phyloP scores from a whole-genome alignment of 2,329 filamentous ascomycete genomes.

The Dactylellina cionopaga region DNA sequence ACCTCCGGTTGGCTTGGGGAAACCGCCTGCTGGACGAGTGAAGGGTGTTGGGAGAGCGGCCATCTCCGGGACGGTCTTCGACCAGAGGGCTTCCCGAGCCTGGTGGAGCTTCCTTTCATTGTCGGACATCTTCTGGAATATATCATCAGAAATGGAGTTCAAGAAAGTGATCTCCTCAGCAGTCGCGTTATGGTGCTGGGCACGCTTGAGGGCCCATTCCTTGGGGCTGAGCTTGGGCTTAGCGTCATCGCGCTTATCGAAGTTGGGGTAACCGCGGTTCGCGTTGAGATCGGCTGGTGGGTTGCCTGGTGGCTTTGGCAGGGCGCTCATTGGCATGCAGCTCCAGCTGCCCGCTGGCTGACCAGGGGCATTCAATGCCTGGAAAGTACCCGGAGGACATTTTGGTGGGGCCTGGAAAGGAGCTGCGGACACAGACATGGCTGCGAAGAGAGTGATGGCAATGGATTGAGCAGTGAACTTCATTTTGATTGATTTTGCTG shows the following conservation, averaged over 20 bases:
- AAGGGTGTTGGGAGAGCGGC: neutral
- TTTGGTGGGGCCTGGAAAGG: neutral
- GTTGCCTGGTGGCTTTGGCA: neutral
- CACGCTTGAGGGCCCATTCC: slow-evolving; percentile 12
- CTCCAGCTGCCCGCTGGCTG: too few species aligned
- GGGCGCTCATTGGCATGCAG: too few species aligned
- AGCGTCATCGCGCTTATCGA: neutral
- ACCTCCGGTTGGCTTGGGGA: neutral
- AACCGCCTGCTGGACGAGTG: neutral
- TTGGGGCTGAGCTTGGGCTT: slow-evolving; percentile 1
- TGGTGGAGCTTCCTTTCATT: slow-evolving; percentile 62
- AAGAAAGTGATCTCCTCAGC: slow-evolving; percentile 15
- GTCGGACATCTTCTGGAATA: slow-evolving; percentile 54
- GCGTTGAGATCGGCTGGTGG: neutral
- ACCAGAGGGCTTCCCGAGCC: slow-evolving; percentile 62
- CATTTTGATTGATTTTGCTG: slow-evolving; percentile 21
- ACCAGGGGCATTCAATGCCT: neutral
- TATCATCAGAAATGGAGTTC: slow-evolving; percentile 10
- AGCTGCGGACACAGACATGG: neutral
- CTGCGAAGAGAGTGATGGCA: slow-evolving; percentile 4
- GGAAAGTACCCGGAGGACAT: neutral
- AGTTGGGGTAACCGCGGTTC: neutral
- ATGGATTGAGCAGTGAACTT: slow-evolving; percentile 6
- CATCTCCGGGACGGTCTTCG: slow-evolving; percentile 44
- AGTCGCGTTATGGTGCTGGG: slow-evolving; percentile 10